Percentiles rank a stretch among this genome's conserved stretches.
Evolutionary conservation across 352 stramenopile species (phyloP).

Genomic region (Pythium rhizo-oryzae): DNA sequence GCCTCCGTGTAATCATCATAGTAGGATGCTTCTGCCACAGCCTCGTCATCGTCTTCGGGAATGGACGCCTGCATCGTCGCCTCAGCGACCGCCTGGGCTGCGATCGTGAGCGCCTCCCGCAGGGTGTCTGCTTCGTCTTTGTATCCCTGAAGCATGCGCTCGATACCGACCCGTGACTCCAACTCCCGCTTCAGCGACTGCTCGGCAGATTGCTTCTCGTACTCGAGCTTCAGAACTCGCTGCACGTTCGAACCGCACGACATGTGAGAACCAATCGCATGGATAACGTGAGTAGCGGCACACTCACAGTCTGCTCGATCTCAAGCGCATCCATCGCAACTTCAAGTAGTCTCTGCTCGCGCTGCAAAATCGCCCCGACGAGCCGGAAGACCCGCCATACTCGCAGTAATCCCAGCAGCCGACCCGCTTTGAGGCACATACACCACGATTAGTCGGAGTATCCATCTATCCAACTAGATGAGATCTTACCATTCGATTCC

Average conservation of each 20-base stretch:
- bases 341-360: constrained; percentile 48
- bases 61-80: constrained; percentile 27
- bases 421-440: constrained; percentile 28
- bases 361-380: constrained; percentile 49
- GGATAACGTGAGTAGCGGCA: background rate
- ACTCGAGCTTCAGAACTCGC: constrained; percentile 44
- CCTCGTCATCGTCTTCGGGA: constrained; percentile 1
- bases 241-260: constrained; percentile 12
- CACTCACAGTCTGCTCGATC: constrained; percentile 46
- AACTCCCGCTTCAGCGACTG: constrained; percentile 67
- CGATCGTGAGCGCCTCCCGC: constrained; percentile 75
- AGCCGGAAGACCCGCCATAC: constrained; percentile 68
- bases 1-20: too few species aligned
- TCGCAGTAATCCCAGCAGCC: constrained; percentile 54
- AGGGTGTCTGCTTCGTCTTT: constrained; percentile 77
- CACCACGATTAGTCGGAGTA: background rate
- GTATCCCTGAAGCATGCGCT: constrained; percentile 62
- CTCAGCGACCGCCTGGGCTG: constrained; percentile 56
- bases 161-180: constrained; percentile 47
- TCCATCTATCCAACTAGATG: background rate
- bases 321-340: constrained; percentile 43
- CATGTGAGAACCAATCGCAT: background rate
- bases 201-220: constrained; percentile 51
- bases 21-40: too few species aligned
- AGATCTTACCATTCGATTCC: constrained; percentile 52